Conservation (phyloP, 2,329 filamentous ascomycete genomes). For the Exophiala oligosperma region DNA sequence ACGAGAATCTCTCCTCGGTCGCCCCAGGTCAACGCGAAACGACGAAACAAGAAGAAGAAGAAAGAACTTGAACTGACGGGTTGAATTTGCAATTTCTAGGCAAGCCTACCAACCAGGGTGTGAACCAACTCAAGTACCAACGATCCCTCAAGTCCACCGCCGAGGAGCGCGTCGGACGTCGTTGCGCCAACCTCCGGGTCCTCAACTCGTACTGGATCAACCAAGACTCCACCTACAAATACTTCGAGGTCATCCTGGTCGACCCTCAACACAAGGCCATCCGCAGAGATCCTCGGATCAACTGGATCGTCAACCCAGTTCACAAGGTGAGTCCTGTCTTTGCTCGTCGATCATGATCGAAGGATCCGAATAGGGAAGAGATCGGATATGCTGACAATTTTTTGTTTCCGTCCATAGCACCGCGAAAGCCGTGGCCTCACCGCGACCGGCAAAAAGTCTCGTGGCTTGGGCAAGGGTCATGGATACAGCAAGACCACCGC, state of each 20-base stretch:
- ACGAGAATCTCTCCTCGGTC: too few relatives aligned
- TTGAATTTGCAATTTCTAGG: constrained; percentile 55
- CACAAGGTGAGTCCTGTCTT: constrained; percentile 67
- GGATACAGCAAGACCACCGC: constrained; percentile 98
- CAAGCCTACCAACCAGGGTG: constrained; percentile 99
- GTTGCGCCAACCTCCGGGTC: constrained; percentile 97
- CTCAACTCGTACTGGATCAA: constrained; percentile 99
- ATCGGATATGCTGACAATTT: constrained; percentile 7
- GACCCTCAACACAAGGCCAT: constrained; percentile 99
- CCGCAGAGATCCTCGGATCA: constrained; percentile 98
- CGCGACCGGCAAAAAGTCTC: constrained; percentile 98
- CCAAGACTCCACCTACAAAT: constrained; percentile 99
- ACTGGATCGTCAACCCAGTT: constrained; percentile 99
- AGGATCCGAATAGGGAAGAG: not conserved
- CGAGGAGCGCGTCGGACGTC: constrained; percentile 99
- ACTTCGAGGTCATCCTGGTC: constrained; percentile 99
- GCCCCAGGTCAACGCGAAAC: too few relatives aligned
- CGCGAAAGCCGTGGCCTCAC: constrained; percentile 97
- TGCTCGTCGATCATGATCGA: too few relatives aligned
- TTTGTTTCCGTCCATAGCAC: constrained; percentile 57
- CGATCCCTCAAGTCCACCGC: constrained; percentile 95
- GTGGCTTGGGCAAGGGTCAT: constrained; percentile 99
- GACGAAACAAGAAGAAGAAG: too few relatives aligned
- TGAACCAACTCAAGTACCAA: constrained; percentile 99
- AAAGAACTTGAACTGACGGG: not conserved